Evolutionary conservation across 2,329 filamentous ascomycete species (phyloP).

Genomic region (Aspergillus cejpii): DNA sequence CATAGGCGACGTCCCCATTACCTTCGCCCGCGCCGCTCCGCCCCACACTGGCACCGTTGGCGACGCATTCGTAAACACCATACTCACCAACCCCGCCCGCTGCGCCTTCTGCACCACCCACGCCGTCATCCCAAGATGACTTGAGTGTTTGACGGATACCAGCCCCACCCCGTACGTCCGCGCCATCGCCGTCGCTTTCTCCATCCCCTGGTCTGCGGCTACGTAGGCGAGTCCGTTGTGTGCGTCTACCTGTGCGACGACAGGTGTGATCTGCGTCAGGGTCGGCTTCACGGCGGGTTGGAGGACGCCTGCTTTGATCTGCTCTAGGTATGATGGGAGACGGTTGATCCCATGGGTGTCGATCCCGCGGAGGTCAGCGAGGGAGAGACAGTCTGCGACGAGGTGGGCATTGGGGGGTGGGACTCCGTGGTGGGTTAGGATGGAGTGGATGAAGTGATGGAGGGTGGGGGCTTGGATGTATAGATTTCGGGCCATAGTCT

Average conservation of each 20-base stretch:
- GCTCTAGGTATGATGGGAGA: slow-evolving; percentile 68
- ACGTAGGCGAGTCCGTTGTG: slow-evolving; percentile 71
- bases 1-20: slow-evolving; percentile 68
- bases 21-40: slow-evolving; percentile 56
- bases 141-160: slow-evolving; percentile 67
- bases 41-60: slow-evolving; percentile 68
- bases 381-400: slow-evolving; percentile 62
- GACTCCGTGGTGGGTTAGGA: slow-evolving; percentile 48
- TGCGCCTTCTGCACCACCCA: slow-evolving; percentile 73
- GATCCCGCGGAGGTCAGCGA: slow-evolving; percentile 69
- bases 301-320: slow-evolving; percentile 63
- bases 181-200: slow-evolving; percentile 60
- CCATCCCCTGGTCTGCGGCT: slow-evolving; percentile 60
- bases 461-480: too few species aligned
- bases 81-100: slow-evolving; percentile 62
- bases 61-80: slow-evolving; percentile 67
- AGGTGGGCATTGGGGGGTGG: slow-evolving; percentile 52
- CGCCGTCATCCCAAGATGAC: slow-evolving; percentile 77
- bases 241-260: slow-evolving; percentile 61
- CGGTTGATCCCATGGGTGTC: slow-evolving; percentile 75
- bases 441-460: slow-evolving; percentile 23
- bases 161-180: slow-evolving; percentile 62
- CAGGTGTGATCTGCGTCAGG: slow-evolving; percentile 59
- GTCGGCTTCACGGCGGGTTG: slow-evolving; percentile 56
- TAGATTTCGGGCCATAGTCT: too few species aligned